Evolutionary conservation across 352 stramenopile species (phyloP), one percentile per base, ranked within the genome.

Genomic region (Pythium dissotocum): DNA sequence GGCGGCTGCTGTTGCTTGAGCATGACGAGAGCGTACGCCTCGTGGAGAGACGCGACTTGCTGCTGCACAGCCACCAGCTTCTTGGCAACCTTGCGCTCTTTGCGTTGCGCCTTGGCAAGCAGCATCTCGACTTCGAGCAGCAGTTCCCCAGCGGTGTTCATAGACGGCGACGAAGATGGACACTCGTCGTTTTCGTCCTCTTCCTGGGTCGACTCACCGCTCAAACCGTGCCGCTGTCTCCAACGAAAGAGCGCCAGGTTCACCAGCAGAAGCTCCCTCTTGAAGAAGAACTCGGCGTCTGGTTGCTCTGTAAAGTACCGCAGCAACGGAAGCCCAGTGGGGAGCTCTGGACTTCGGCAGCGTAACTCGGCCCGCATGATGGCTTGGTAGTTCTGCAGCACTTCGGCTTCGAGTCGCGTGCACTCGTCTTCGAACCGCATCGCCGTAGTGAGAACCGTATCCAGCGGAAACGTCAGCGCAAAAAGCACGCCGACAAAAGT

Each of bases 401-500:
- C 52, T 16, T 77, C 66, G 12, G 35, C 12, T 53, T 91, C 81
- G 14, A 77, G 64, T 2, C 32, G 30, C 1, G 59, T 53, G 28
- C 82, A 92, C 48, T 74, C 36, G 28, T 76, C 63, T 38, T 89
- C 78, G 2, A 89, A 75, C 0, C 63, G 65, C 30, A 69, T 64
- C 0, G 73, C 80, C 52, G 87, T 75, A 4, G 57, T 42, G 9
- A 80, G 26, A 6, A 88, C 67, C 9, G 79, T 77, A 5, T 77
- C 61, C 2, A 75, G 30, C 0, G 72, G 38, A 8, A 89, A 78
- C 1, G 76, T 59, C 7, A 92, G 69, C 5, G 78, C 87, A 44
- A 80, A 90, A 1, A 92, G 61, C 40, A 90, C 64, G 5, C 82
- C 82, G 0, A 85, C 83, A 32, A 89, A 92, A 30, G 64, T 88